Conservation (phyloP, 208 protist species). For the Leishmania martiniquensis region DNA sequence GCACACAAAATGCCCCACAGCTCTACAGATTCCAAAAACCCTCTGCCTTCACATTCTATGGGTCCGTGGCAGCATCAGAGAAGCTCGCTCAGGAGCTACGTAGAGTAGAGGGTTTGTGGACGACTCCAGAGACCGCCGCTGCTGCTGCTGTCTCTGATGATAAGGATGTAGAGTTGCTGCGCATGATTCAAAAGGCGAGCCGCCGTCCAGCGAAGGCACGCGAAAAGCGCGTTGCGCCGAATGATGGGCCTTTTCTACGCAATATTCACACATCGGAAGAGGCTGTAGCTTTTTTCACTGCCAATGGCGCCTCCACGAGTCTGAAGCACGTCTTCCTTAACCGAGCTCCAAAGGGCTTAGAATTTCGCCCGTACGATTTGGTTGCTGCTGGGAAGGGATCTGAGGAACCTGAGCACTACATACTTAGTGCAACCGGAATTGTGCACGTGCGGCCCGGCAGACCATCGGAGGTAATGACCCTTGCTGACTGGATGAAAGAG, state of each 20-base stretch:
- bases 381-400: constrained; percentile 73
- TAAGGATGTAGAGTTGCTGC: constrained; percentile 77
- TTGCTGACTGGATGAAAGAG: constrained; percentile 93
- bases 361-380: constrained; percentile 95
- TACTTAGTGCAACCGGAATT: constrained; percentile 93
- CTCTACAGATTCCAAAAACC: constrained; percentile 88
- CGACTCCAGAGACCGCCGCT: not conserved
- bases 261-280: constrained; percentile 91
- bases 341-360: constrained; percentile 56
- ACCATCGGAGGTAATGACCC: constrained; percentile 92
- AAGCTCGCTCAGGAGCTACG: constrained; percentile 27
- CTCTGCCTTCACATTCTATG: constrained; percentile 57
- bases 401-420: constrained; percentile 92
- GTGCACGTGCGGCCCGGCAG: constrained; percentile 90
- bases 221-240: constrained; percentile 71
- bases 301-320: constrained; percentile 78
- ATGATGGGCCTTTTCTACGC: constrained; percentile 82
- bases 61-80: constrained; percentile 25
- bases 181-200: constrained; percentile 86
- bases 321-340: constrained; percentile 96
- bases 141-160: constrained; percentile 34
- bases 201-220: constrained; percentile 55
- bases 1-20: constrained; percentile 46
- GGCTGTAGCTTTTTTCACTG: constrained; percentile 94
- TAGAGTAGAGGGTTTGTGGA: not conserved